Evolutionary conservation across 2,329 filamentous ascomycete species (phyloP).

Genomic region (Phyllosticta paracitricarpa): DNA sequence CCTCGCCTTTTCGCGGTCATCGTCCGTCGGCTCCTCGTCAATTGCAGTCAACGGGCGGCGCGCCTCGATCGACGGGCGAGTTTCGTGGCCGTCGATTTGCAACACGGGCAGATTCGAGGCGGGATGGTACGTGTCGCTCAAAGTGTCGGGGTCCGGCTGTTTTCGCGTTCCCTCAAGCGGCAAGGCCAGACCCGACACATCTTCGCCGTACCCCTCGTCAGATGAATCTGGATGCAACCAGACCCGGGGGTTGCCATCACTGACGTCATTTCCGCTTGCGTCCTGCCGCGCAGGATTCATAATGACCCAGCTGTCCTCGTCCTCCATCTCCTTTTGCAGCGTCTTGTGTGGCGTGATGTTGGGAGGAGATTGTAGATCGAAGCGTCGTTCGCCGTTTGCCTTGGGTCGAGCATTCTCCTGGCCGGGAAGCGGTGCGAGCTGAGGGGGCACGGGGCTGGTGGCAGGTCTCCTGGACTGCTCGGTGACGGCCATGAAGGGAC

Average conservation of each 20-base stretch:
- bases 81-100: slow-evolving; percentile 38
- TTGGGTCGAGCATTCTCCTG: slow-evolving; percentile 16
- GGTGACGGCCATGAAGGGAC: slow-evolving; percentile 9
- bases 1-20: slow-evolving; percentile 67
- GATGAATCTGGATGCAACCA: slow-evolving; percentile 31
- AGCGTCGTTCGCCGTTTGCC: slow-evolving; percentile 18
- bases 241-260: slow-evolving; percentile 23
- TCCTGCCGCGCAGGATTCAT: slow-evolving; percentile 18
- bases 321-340: slow-evolving; percentile 10
- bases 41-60: background rate
- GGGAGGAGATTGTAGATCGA: slow-evolving; percentile 9
- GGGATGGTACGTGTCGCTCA: slow-evolving; percentile 36
- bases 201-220: slow-evolving; percentile 23
- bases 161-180: slow-evolving; percentile 28
- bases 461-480: slow-evolving; percentile 22
- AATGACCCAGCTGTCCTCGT: slow-evolving; percentile 30
- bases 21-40: slow-evolving; percentile 43
- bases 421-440: slow-evolving; percentile 13
- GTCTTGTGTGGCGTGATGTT: slow-evolving; percentile 12
- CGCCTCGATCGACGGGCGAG: slow-evolving; percentile 24
- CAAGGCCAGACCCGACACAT: slow-evolving; percentile 22
- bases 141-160: slow-evolving; percentile 28
- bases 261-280: slow-evolving; percentile 13
- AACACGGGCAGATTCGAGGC: slow-evolving; percentile 41
- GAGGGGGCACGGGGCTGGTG: slow-evolving; percentile 22